A percentile compares a stretch with the other conserved stretches of the same genome.
Conservation (phyloP, 768 basidiomycete genomes). For the Tricholoma sp. region DNA sequence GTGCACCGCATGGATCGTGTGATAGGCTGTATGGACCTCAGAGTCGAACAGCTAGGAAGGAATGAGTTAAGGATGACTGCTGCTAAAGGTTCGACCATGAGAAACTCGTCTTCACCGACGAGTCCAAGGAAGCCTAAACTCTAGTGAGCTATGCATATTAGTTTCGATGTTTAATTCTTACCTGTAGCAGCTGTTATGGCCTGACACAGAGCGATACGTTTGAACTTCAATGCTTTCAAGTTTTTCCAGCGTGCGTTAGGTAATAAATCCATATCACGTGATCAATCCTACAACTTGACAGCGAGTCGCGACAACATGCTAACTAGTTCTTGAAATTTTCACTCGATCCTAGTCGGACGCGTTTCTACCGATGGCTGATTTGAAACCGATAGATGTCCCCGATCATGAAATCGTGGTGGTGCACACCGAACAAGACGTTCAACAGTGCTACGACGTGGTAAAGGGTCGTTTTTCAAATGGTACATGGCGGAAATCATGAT, state of each 20-base stretch:
- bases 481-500: conserved; percentile 1
- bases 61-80: conserved; percentile 47
- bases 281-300: too few relatives aligned
- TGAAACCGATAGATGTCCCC: conserved; percentile 18
- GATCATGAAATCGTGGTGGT: conserved; percentile 56
- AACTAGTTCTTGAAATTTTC: too few relatives aligned
- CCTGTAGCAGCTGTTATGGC: conserved; percentile 13
- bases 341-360: neutral
- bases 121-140: conserved; percentile 11
- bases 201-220: neutral
- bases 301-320: too few relatives aligned
- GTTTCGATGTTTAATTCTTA: neutral
- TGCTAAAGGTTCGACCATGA: conserved; percentile 64
- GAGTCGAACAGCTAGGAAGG: conserved; percentile 30
- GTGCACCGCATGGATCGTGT: conserved; percentile 17
- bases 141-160: neutral
- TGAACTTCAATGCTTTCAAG: conserved; percentile 7
- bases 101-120: conserved; percentile 19
- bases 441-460: conserved; percentile 65
- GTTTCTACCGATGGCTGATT: neutral
- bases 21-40: conserved; percentile 15
- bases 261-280: conserved; percentile 8
- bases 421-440: conserved; percentile 41
- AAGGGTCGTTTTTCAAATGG: neutral
- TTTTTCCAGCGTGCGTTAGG: conserved; percentile 6